Evolutionary conservation across 208 protist species (phyloP), one percentile per base, ranked within the genome.

Genomic region (Herpetomonas tarakana): DNA sequence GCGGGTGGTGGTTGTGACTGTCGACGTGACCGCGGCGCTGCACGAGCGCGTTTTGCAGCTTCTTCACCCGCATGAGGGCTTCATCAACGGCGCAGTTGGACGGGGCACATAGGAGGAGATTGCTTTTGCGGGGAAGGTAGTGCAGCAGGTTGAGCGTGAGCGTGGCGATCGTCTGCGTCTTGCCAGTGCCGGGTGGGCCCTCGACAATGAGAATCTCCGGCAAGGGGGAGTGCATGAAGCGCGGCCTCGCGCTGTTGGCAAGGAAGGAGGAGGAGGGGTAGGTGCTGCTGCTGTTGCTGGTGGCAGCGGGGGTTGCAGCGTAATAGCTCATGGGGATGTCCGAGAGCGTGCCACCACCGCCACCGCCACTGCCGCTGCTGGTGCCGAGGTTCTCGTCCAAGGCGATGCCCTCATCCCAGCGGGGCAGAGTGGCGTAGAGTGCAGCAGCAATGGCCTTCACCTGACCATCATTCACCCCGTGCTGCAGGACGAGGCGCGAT

Each of bases 71-170:
- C 47, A 93, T 60, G 29, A 96, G 65, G 2, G 80, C 72, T 47
- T 92, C 86, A 58, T 96, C 91, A 27, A 96, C 87, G 9, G 83
- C 91, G 61, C 80, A 85, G 81, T 96, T 96, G 2, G 86, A 93
- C 16, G 86, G 81, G 0, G 86, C 89, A 35, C 89, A 96, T 25
- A 96, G 58, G 24, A 96, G 74, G 35, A 96, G 54, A 22, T 83
- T 71, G 4, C 28, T 53, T 7, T 14, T 35, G 41, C 47, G 51
- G n/a, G 58, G 56, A 3, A 90, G 63, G 53, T 82, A 68, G 25
- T 78, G 71, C 58, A 94, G 67, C 53, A 93, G 47, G 66, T 87
- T 92, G 22, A 90, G 58, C 26, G 74, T 65, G 30, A 94, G 64
- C n/a, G 49, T 58, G 19, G 67, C 84, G 61, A 93, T 87, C 16